Conservation (phyloP, 2,329 filamentous ascomycete genomes). For the Cryphonectria nitschkei region DNA sequence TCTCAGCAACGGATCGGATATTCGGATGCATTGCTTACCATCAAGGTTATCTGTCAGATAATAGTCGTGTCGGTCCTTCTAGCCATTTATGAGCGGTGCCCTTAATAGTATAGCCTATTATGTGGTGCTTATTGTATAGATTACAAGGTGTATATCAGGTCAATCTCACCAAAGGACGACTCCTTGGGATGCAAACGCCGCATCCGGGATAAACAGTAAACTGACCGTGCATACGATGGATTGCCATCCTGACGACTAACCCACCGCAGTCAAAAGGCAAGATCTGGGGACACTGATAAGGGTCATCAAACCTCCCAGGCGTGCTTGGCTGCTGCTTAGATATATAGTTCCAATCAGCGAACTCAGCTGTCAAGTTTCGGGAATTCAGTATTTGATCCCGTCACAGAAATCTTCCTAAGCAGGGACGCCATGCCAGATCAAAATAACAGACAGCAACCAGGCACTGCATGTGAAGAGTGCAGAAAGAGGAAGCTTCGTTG, state of each 20-base stretch:
- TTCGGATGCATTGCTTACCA: background rate
- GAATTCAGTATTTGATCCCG: background rate
- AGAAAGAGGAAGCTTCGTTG: constrained; percentile 20
- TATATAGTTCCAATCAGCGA: background rate
- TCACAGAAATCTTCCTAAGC: background rate
- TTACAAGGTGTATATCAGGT: background rate
- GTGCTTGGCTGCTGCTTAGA: background rate
- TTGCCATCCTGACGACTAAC: background rate
- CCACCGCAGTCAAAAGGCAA: background rate
- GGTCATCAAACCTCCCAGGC: background rate
- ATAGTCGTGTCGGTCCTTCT: background rate
- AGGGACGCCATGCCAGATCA: background rate
- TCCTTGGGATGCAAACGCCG: background rate
- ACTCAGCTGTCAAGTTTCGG: background rate
- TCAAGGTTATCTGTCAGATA: background rate
- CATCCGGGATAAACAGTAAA: background rate
- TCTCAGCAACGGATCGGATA: background rate
- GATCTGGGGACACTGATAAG: background rate
- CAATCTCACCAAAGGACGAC: background rate
- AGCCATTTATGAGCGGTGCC: background rate
- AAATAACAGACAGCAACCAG: constrained; percentile 1
- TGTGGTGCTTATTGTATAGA: background rate
- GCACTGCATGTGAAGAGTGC: constrained; percentile 19
- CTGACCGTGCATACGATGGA: background rate
- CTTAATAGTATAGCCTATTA: background rate